Evolutionary conservation across 345 rosid genomes (phyloP), one percentile per base, ranked within the genome.

Genomic region (Eucalyptus curtisii): DNA sequence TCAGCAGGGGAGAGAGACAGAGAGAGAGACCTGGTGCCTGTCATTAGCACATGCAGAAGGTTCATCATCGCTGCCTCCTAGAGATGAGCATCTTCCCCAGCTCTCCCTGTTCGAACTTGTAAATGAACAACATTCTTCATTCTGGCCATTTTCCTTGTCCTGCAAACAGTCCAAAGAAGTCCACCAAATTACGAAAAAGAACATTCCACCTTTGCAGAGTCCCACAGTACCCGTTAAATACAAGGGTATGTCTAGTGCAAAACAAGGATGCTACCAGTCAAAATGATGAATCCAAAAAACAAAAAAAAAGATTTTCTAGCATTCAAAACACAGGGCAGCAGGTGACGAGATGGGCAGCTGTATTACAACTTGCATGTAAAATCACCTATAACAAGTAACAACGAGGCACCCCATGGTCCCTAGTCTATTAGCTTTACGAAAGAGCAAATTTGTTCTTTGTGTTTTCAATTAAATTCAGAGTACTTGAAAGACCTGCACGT

Each of bases 91-190:
- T 92, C 99, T 93, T 87, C 99, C 99, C 99, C 99, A 98, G 91
- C 99, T 98, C 93, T 95, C 99, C 91, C 99, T 94, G 91, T 94
- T 97, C n/a, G 99, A 98, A 95, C 99, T 97, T 80, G 97, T 96
- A 88, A 94, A 94, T 7, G 98, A 98, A 91, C 98, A 96, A 85
- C 97, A 96, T 86, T 98, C 98, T 86, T 96, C 98, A 66, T 89
- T 93, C 87, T 88, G 94, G 61, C 88, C 95, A 92, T 91, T 86
- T 87, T 90, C 90, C 89, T 95, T 94, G 87, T 94, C 98, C 99
- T 98, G 95, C 64, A 68, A 87, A 57, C 52, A 66, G 57, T 86
- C 48, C 87, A 49, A 50, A n/a, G 19, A 22, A 86, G 66, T 19
- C 15, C 57, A 86, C 17, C 87, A 49, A 25, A n/a, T 86, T 33